Conservation (phyloP, 2,329 filamentous ascomycete genomes). For the Torrubiella hemipterigena region DNA sequence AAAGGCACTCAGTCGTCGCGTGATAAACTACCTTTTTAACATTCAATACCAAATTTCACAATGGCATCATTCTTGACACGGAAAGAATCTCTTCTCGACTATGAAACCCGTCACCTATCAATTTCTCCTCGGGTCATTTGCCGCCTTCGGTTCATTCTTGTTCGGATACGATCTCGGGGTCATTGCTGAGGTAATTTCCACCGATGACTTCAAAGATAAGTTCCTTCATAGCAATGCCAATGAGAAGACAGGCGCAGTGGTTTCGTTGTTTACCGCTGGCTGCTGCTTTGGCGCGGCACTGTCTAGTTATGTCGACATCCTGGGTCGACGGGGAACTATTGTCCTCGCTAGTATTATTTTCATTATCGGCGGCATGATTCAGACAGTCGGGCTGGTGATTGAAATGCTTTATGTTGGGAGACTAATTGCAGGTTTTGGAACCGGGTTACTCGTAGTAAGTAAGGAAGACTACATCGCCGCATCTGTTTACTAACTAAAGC, state of each 20-base stretch:
- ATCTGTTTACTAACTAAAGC: constrained; percentile 28
- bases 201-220: constrained; percentile 25
- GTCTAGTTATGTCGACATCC: constrained; percentile 43
- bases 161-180: constrained; percentile 45
- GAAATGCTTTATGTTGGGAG: no score
- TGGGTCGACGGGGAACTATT: constrained; percentile 63
- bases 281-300: constrained; percentile 63
- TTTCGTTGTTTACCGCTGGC: constrained; percentile 68
- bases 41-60: no score
- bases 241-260: constrained; percentile 27
- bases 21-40: no score
- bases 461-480: no score
- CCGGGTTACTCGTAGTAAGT: no score
- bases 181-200: constrained; percentile 39
- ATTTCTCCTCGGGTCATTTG: constrained; percentile 41
- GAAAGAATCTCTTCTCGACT: no score
- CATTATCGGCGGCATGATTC: constrained; percentile 58
- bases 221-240: constrained; percentile 24
- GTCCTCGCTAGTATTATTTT: constrained; percentile 60
- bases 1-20: no score
- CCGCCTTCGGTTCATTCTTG: constrained; percentile 41
- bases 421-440: no score
- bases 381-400: no score
- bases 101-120: no score
- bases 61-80: no score